phyloP scores from a whole-genome alignment of 2,329 filamentous ascomycete genomes.

The Exophiala alcalophila region DNA sequence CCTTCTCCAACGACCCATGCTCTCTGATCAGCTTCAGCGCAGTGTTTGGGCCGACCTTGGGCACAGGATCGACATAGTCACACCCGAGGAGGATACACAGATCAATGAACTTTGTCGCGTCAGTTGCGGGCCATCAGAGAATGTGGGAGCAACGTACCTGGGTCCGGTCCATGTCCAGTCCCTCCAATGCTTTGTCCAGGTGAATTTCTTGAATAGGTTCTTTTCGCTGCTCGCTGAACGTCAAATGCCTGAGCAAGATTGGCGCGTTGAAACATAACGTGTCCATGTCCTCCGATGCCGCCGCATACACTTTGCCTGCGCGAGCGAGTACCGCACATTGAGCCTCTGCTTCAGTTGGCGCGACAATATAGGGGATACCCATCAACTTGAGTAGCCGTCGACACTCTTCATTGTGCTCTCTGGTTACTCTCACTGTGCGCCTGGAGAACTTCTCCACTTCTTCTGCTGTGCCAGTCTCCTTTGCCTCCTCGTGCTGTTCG shows the following conservation, averaged over 20 bases:
- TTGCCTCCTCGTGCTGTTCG: slow-evolving; percentile 88
- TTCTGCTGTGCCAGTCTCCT: slow-evolving; percentile 92
- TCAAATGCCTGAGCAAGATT: slow-evolving; percentile 86
- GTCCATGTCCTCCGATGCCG: slow-evolving; percentile 98
- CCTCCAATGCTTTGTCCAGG: slow-evolving; percentile 79
- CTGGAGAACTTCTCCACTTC: slow-evolving; percentile 98
- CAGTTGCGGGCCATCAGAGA: neutral
- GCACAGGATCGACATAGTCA: slow-evolving; percentile 95
- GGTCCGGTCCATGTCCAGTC: slow-evolving; percentile 79
- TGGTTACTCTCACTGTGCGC: slow-evolving; percentile 88
- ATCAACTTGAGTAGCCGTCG: slow-evolving; percentile 87
- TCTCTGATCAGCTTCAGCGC: slow-evolving; percentile 93
- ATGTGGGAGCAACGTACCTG: slow-evolving; percentile 55
- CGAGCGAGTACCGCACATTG: slow-evolving; percentile 87
- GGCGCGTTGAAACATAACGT: slow-evolving; percentile 93
- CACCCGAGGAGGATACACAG: slow-evolving; percentile 96
- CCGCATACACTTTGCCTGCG: slow-evolving; percentile 93
- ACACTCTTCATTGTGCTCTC: slow-evolving; percentile 94
- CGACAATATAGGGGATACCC: slow-evolving; percentile 93
- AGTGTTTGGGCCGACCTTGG: slow-evolving; percentile 87
- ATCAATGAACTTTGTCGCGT: slow-evolving; percentile 76
- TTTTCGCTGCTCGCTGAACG: slow-evolving; percentile 95
- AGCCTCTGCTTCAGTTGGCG: slow-evolving; percentile 94
- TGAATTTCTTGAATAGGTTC: slow-evolving; percentile 96
- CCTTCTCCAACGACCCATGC: slow-evolving; percentile 79